Conservation (phyloP, 139 green algal genomes). For the Tetradesmus obliquus region DNA sequence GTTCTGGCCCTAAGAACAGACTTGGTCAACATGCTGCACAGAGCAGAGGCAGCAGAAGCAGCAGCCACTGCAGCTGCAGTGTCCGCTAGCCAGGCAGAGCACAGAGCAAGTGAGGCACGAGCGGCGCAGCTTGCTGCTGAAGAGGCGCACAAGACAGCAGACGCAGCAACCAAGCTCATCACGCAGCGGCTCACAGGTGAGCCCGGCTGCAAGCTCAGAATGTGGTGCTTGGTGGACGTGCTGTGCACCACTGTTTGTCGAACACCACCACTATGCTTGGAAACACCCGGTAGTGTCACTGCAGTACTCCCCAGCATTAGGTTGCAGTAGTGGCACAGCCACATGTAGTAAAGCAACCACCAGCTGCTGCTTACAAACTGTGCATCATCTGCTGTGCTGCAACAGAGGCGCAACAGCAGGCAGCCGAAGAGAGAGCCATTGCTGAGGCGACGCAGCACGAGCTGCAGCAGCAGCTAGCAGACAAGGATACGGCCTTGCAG, state of each 20-base stretch:
- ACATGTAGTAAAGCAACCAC: not conserved
- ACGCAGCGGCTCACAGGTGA: conserved; percentile 29
- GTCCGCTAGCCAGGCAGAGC: not conserved
- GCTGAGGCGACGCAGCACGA: conserved; percentile 16
- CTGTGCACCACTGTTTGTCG: too few relatives aligned
- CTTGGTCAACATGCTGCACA: not conserved
- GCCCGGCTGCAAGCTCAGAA: too few relatives aligned
- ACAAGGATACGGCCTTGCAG: conserved; percentile 12
- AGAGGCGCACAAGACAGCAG: conserved; percentile 11
- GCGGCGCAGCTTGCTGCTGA: conserved; percentile 14
- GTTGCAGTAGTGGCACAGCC: not conserved
- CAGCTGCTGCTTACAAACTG: not conserved
- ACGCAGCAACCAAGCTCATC: conserved; percentile 12
- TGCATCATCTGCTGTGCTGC: not conserved
- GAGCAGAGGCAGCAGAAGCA: conserved; percentile 2
- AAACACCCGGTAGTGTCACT: too few relatives aligned
- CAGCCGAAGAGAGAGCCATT: not conserved
- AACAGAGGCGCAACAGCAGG: conserved; percentile 13
- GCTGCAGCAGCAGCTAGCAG: not conserved
- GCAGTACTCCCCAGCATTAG: too few relatives aligned
- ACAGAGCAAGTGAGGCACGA: not conserved
- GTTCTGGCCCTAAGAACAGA: not conserved
- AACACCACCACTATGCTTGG: too few relatives aligned
- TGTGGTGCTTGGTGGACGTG: too few relatives aligned
- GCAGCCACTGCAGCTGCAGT: conserved; percentile 10